Base-by-base conservation (phyloP, 2,329 filamentous ascomycete genomes). In the Diaporthe australafricana region DNA sequence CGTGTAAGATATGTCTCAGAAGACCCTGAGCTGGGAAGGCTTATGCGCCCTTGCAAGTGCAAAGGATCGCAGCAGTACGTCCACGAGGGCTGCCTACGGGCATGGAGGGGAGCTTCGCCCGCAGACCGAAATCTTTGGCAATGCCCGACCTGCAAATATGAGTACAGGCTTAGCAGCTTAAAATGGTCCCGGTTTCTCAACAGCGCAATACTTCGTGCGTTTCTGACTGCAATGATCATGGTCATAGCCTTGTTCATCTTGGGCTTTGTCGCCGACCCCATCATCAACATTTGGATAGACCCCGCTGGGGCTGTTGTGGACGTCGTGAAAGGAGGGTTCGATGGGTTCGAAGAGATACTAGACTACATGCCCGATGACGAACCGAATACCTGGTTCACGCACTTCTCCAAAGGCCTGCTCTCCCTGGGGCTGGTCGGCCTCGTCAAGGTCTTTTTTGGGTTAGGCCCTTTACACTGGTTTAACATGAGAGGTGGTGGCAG, bases 61-160 rank as follows among this genome's bases (percentile, higher is more conserved):
- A 97, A 94, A 84, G 96, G 96, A 67, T 94, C 93, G 48, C 94
- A 96, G 77, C 94, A 94, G 83, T 98, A 97, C 82, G 95, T 98
- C 30, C 96, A 99, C 81, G 94, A 98, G 81, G 93, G 91, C 38
- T 99, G 96, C 79, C 86, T 99, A 62, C 90, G 93, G 77, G 87
- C 89, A 14, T 98, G 95, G 94, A 90, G 96, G 76, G 88, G 92
- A 74, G 88, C 93, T 53, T 90, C 94, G 78, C 92, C 93, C 0
- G 78, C 82, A 78, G 87, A 84, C 40, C 88, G 93, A 70, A 94
- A 95, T 77, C 97, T 91, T 80, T 98, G 92, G 90, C 89, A 93
- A 77, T 98, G 96, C 78, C 93, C 93, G 25, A 98, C 94, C 0
- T 98, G 96, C 82, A 87, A 90, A 42, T 98, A 96, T 82, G 87